Base-by-base conservation (phyloP, 2,329 filamentous ascomycete species). In the Phaeosphaeria sp. region DNA sequence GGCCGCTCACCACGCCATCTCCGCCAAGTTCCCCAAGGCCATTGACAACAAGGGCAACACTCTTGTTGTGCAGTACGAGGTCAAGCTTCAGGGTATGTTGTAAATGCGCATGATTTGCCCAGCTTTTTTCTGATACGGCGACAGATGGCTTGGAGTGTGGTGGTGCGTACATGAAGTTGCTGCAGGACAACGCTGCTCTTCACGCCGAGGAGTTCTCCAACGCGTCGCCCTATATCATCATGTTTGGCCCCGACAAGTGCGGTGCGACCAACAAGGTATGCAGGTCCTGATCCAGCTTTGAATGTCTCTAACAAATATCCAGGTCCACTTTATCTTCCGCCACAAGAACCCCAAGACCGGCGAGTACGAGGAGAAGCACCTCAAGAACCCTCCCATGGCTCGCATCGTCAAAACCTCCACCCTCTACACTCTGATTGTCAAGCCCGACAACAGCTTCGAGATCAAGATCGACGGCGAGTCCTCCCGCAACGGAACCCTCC, bases 341-440 rank as follows among this genome's bases (percentile, higher is more conserved):
- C 95, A 99, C 91, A 99, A 98, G 91, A 99, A 98, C 88, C 95
- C 95, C 78, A 97, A 97, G 91, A 97, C 93, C 47, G 94, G 94
- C 84, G 92, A 97, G 82, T 99, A 99, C 76, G 94, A 99, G 87
- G 95, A 99, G 91, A 99, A 99, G 90, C 95, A 99, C 83, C 87
- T 99, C 65, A 88, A 87, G 77, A 86, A 86, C 72, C 90, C 94
- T 65, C 93, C 95, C 61, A 86, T 89, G 58, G 93, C 93, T 77
- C 91, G 89, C 78, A 95, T 96, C 74, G 86, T 89, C 83, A 98
- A 97, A 89, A 90, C 92, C 64, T 91, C 91, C 63, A 90, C 94
- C 79, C 90, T 99, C 63, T 99, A 99, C 87, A 98, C 95, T 60
- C 86, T 99, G 72, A 92, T 97, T 72, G 92, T 99, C 77, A 91